Conservation (phyloP, 768 basidiomycete genomes). For the Podaxis sp. region DNA sequence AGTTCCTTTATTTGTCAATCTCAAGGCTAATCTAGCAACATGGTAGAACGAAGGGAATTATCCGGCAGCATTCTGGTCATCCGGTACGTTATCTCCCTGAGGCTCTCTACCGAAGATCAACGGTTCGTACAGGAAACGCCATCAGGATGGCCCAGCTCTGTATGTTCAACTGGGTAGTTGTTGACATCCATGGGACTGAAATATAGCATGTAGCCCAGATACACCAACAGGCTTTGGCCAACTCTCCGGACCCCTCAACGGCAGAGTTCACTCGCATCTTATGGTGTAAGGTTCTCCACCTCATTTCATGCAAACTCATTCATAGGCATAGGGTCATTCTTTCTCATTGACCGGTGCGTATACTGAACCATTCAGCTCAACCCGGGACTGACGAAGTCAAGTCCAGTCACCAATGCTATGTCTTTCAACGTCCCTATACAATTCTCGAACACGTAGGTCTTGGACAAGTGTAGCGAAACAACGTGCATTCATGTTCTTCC, state of each 20-base stretch:
- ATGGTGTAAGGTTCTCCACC: not conserved
- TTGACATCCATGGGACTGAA: not conserved
- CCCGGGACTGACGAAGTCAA: too few species aligned
- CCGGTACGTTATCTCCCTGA: not conserved
- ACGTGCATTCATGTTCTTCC: not conserved
- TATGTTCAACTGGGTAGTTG: not conserved
- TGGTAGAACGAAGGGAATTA: slow-evolving; percentile 18
- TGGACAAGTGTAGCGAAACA: not conserved
- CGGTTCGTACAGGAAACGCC: slow-evolving; percentile 9
- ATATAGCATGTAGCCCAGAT: not conserved
- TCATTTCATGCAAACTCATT: not conserved
- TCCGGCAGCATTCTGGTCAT: not conserved
- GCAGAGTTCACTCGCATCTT: not conserved
- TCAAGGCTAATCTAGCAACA: not conserved
- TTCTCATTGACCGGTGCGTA: slow-evolving; percentile 17
- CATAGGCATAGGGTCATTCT: slow-evolving; percentile 17
- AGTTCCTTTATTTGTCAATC: not conserved
- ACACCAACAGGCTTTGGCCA: not conserved
- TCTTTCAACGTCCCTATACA: slow-evolving; percentile 16
- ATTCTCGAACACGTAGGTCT: slow-evolving; percentile 5
- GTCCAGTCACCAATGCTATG: slow-evolving; percentile 13
- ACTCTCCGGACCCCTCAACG: not conserved
- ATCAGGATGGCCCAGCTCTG: slow-evolving; percentile 20
- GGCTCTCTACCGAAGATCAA: not conserved
- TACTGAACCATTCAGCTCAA: too few species aligned